These are phyloP conservation scores for Sporothrix humicola DNA, from an alignment of 2,329 filamentous ascomycete species.

Conservation along the genomic window DNA sequence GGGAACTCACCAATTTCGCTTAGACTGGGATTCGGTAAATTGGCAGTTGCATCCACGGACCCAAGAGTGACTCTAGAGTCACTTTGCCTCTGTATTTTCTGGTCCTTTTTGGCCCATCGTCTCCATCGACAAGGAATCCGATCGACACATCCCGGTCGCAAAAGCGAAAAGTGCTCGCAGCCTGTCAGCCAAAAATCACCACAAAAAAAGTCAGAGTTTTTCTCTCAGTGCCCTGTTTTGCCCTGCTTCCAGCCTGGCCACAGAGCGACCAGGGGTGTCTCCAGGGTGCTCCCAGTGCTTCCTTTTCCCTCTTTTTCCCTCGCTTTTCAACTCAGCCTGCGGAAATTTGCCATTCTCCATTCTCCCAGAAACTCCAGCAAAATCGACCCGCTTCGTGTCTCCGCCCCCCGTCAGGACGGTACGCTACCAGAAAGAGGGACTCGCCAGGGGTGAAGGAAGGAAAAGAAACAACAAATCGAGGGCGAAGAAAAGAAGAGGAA, in stretches of 20 bases:
- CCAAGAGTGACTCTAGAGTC: not conserved
- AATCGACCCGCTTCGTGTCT: slow-evolving; percentile 28
- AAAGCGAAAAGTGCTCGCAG: slow-evolving; percentile 5
- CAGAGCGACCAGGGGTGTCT: slow-evolving; percentile 5
- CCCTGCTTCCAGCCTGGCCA: slow-evolving; percentile 9
- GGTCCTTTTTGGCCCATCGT: not conserved
- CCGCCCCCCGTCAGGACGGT: slow-evolving; percentile 26
- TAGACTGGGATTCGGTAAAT: slow-evolving; percentile 33
- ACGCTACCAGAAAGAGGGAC: slow-evolving; percentile 7
- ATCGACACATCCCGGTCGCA: slow-evolving; percentile 35
- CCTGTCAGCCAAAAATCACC: not conserved
- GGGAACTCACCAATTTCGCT: slow-evolving; percentile 28
- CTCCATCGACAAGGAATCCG: slow-evolving; percentile 30
- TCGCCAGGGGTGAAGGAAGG: not conserved
- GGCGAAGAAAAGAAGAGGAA: not conserved
- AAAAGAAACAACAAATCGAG: slow-evolving; percentile 10
- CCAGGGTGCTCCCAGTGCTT: too few species aligned
- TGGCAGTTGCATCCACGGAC: slow-evolving; percentile 17
- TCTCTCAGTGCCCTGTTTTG: not conserved
- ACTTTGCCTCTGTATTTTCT: not conserved
- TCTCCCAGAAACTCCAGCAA: slow-evolving; percentile 15
- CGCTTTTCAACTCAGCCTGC: slow-evolving; percentile 21
- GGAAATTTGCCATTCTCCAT: slow-evolving; percentile 23
- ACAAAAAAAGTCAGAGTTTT: not conserved
- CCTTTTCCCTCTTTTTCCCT: not conserved